Evolutionary conservation across 1,139 yeast species (phyloP).

Genomic region (Yamadazyma buinensis): DNA sequence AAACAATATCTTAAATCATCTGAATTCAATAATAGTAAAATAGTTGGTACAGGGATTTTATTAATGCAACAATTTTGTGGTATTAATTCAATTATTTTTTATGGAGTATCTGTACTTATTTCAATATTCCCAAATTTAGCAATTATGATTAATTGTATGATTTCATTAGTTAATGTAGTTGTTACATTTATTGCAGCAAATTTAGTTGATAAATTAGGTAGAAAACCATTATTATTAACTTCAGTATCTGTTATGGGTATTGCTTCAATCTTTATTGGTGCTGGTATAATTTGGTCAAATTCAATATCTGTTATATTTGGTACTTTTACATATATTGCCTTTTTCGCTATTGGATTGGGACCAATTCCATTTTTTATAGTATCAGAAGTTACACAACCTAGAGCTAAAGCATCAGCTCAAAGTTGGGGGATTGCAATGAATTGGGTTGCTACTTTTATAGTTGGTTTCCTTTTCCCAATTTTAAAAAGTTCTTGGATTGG

Average conservation of each 20-base stretch:
- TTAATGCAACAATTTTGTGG: conserved; percentile 92
- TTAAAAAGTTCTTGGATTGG: conserved; percentile 59
- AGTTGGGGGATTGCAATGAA: conserved; percentile 89
- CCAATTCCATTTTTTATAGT: conserved; percentile 90
- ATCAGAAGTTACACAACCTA: conserved; percentile 81
- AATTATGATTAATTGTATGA: conserved; percentile 64
- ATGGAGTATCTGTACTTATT: conserved; percentile 81
- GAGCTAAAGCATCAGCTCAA: conserved; percentile 84
- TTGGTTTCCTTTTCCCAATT: conserved; percentile 80
- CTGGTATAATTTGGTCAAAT: conserved; percentile 54
- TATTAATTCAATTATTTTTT: conserved; percentile 84
- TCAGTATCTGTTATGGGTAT: conserved; percentile 73
- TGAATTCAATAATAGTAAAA: conserved; percentile 53
- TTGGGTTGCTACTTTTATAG: conserved; percentile 83
- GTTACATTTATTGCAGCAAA: conserved; percentile 73
- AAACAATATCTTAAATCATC: conserved; percentile 47
- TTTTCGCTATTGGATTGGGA: conserved; percentile 89
- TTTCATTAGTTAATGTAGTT: conserved; percentile 67
- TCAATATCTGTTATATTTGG: conserved; percentile 59
- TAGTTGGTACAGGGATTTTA: conserved; percentile 70
- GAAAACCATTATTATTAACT: conserved; percentile 59
- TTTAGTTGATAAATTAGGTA: conserved; percentile 69
- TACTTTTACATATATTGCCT: conserved; percentile 68
- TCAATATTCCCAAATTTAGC: conserved; percentile 68
- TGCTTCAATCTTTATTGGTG: conserved; percentile 58